phyloP scores from a whole-genome alignment of 202 grass and related monocot species.

The Dendrocalamus latiflorus region DNA sequence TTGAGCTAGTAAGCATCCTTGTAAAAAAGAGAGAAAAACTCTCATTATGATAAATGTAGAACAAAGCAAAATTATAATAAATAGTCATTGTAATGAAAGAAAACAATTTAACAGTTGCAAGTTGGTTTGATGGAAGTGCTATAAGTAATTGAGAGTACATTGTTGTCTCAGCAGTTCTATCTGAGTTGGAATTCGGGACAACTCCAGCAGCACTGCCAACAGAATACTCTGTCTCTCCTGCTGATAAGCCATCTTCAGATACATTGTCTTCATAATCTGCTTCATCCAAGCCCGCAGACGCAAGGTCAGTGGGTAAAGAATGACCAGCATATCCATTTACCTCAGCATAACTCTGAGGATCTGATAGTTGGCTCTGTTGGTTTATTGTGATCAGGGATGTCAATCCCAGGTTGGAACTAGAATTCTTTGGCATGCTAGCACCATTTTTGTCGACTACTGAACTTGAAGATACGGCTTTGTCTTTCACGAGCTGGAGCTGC shows the following conservation, averaged over 20 bases:
- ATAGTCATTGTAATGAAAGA: background rate
- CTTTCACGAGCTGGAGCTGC: constrained; percentile 66
- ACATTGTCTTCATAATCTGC: constrained; percentile 60
- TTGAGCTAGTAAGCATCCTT: constrained; percentile 6
- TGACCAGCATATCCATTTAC: constrained; percentile 41
- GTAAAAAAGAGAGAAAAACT: background rate
- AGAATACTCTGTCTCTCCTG: constrained; percentile 51
- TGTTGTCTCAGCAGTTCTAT: constrained; percentile 22
- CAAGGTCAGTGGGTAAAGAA: background rate
- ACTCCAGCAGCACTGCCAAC: constrained; percentile 36
- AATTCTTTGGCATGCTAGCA: constrained; percentile 25
- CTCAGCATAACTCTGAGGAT: constrained; percentile 47
- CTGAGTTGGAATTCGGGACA: constrained; percentile 25
- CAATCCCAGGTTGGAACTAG: background rate
- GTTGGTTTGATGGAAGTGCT: background rate
- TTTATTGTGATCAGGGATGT: background rate
- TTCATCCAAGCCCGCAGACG: constrained; percentile 40
- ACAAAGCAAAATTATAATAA: background rate
- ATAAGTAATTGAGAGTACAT: constrained; percentile 20
- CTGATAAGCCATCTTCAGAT: constrained; percentile 60
- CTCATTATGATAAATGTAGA: background rate
- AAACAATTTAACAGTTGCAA: background rate
- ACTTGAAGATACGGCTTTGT: constrained; percentile 38
- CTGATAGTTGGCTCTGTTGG: constrained; percentile 9
- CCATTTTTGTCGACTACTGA: constrained; percentile 32